Conservation (phyloP, 257 asterid genomes). For the Leonotis leonurus region DNA sequence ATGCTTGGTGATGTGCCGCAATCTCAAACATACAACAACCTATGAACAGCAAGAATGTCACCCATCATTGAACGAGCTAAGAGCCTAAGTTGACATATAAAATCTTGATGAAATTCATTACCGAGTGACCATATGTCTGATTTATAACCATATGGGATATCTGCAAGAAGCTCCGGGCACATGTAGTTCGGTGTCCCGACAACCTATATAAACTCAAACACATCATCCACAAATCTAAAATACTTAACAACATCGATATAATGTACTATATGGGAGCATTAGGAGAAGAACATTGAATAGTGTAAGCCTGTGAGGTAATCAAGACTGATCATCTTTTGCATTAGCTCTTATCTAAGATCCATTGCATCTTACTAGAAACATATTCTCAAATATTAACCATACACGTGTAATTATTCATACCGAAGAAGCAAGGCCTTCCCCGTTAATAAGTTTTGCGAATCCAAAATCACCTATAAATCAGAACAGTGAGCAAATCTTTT, state of each 20-base stretch:
- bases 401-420: constrained; percentile 42
- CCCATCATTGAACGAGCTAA: neutral
- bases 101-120: constrained; percentile 18
- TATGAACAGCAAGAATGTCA: constrained; percentile 14
- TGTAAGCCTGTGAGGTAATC: no score
- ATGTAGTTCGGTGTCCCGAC: constrained; percentile 84
- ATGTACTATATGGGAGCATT: neutral
- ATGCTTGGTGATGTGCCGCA: constrained; percentile 87
- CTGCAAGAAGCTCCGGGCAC: constrained; percentile 94
- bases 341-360: neutral
- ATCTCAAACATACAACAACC: constrained; percentile 98
- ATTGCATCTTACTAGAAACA: neutral
- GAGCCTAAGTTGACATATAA: no score
- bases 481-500: constrained; percentile 13
- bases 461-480: constrained; percentile 79
- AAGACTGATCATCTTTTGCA: no score
- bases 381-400: neutral
- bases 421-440: constrained; percentile 71
- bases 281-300: neutral
- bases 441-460: constrained; percentile 70
- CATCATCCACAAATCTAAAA: neutral
- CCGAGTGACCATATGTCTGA: constrained; percentile 97
- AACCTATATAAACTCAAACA: constrained; percentile 37
- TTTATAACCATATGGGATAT: constrained; percentile 86
- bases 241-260: neutral